Evolutionary conservation across 768 basidiomycete genomes (phyloP).

Genomic region (Phlegmacium glaucopus): DNA sequence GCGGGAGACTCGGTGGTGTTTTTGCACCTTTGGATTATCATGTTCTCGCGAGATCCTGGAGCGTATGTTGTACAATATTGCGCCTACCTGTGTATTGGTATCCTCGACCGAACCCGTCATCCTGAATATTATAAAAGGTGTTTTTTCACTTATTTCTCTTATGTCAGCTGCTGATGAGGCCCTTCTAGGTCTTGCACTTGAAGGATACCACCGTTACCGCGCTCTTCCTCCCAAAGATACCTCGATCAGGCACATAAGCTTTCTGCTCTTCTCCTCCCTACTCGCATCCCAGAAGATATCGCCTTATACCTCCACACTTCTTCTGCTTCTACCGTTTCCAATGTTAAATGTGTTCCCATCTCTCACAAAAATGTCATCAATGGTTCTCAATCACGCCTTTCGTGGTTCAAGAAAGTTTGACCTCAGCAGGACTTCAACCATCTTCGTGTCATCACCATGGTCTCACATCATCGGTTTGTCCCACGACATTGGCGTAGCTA

Average conservation of each 20-base stretch:
- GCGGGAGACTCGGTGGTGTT: constrained; percentile 31
- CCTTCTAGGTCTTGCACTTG: no score
- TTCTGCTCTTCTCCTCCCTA: no score
- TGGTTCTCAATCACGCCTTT: constrained; percentile 19
- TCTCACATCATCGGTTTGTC: constrained; percentile 29
- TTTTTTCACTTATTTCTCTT: no score
- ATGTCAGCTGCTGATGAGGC: no score
- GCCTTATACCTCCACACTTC: constrained; percentile 33
- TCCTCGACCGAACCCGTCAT: constrained; percentile 17
- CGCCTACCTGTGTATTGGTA: constrained; percentile 23
- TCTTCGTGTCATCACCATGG: constrained; percentile 28
- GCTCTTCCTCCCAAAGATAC: no score
- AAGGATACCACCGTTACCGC: no score
- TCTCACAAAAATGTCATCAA: constrained; percentile 21
- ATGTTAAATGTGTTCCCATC: constrained; percentile 36
- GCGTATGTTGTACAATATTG: constrained; percentile 27
- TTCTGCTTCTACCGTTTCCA: constrained; percentile 27
- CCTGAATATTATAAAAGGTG: no score
- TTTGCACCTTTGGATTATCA: constrained; percentile 31
- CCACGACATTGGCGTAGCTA: constrained; percentile 23
- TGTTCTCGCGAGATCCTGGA: constrained; percentile 26
- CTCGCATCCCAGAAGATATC: constrained; percentile 17
- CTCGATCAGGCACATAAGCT: no score
- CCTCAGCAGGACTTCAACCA: constrained; percentile 21
- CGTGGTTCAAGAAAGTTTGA: constrained; percentile 26